These are phyloP conservation scores for Aspergillus ochraceoroseus DNA, from an alignment of 2,329 filamentous ascomycete genomes.

Conservation along the genomic window DNA sequence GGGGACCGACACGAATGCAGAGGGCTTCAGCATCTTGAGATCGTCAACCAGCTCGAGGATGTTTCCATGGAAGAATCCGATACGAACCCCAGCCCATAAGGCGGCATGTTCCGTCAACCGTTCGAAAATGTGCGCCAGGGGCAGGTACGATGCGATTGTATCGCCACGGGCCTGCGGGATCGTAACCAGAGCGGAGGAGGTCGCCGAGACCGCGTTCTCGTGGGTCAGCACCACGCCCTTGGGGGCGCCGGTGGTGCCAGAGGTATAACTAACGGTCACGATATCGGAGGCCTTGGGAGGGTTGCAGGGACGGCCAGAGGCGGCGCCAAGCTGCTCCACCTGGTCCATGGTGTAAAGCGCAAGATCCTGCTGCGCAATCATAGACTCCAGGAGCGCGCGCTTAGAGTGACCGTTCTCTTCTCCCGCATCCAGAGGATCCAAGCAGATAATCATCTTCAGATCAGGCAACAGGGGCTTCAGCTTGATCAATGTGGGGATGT, in stretches of 20 bases:
- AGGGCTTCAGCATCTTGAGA: conserved; percentile 78
- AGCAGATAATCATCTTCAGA: conserved; percentile 80
- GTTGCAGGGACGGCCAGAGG: conserved; percentile 64
- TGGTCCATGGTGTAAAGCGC: conserved; percentile 72
- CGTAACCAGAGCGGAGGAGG: conserved; percentile 57
- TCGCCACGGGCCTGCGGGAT: conserved; percentile 54
- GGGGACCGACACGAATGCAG: conserved; percentile 80
- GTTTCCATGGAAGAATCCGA: conserved; percentile 94
- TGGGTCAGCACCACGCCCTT: conserved; percentile 71
- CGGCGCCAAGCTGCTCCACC: conserved; percentile 74
- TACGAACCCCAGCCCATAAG: conserved; percentile 64
- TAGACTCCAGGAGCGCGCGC: conserved; percentile 65
- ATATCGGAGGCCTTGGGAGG: conserved; percentile 69
- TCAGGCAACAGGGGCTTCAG: conserved; percentile 69
- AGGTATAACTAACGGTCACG: conserved; percentile 68
- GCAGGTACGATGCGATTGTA: conserved; percentile 77
- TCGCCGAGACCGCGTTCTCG: conserved; percentile 69
- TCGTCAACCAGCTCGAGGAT: conserved; percentile 83
- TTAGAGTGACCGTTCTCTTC: conserved; percentile 76
- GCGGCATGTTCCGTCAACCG: conserved; percentile 73
- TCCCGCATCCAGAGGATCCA: conserved; percentile 76
- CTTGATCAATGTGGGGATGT: conserved; percentile 76
- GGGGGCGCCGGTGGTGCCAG: conserved; percentile 59
- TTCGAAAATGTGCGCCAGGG: conserved; percentile 89
- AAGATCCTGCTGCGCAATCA: conserved; percentile 70